Base-by-base conservation (phyloP, 2,329 filamentous ascomycete species). In the Esteya vermicola region DNA sequence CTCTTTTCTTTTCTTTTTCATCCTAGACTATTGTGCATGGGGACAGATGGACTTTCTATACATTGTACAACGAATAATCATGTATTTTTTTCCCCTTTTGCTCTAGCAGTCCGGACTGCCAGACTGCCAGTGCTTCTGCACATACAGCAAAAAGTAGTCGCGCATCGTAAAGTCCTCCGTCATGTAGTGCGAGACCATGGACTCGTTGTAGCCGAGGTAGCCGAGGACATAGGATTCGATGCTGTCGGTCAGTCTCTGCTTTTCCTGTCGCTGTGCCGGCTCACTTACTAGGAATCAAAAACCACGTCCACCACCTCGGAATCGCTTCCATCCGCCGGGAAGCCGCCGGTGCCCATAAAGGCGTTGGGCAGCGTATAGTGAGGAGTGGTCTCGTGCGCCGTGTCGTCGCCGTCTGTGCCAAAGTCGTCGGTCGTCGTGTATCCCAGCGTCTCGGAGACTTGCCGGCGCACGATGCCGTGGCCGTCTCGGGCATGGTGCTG, bases 341-440 rank as follows among this genome's bases (percentile, higher is more conserved):
- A 70, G 0, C 62, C 65, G 7, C 55, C 68, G 14, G 64, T 61
- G 3, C 61, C 62, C 49, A 69, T 63, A 47, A 70, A 65, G 48
- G 68, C 68, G 44, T 64, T 58, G 5, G 70, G 70, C 33, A 67
- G 58, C 1, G 48, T 33, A 54, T 66, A 70, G 41, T 57, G 50
- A 1, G 68, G 61, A 33, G 73, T 68, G 8, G 41, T 38, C 4
- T 58, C 56, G 53, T 75, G 71, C 6, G 60, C 48, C 0, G 71
- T 75, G 45, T 76, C 72, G 48, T 75, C 72, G 14, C 70, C 57
- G 36, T 65, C 70, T 4, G 53, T 60, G 38, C 71, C 72, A 47
- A 72, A 75, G 50, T 74, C 72, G 45, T 76, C 72, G 3, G 51
- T 61, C 0, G 72, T 76, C 4, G 60, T 64, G 52, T 74, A 73